Evolutionary conservation across 2,329 filamentous ascomycete genomes (phyloP), one percentile per base, ranked within the genome.

Genomic region (Scytalidium lignicola): DNA sequence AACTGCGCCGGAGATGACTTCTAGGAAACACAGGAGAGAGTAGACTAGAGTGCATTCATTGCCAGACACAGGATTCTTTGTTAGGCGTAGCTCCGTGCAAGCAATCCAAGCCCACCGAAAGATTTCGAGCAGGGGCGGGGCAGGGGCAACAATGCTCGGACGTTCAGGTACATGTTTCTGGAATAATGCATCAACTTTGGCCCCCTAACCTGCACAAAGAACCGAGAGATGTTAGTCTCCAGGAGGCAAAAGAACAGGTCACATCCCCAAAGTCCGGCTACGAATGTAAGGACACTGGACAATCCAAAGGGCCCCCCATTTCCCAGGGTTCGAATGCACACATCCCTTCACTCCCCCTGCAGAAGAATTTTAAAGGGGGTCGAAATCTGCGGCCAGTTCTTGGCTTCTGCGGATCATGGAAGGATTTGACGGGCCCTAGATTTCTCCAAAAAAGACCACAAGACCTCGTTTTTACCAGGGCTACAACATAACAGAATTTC

Each of bases 401-500:
- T 37, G 46, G 39, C 23, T 49, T 17, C 32, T 13, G 10, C 12
- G 40, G 44, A 50, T 47, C 49, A 48, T 54, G 43, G 46, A 43
- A 44, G 49, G 26, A 47, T 32, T 47, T 41, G 42, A 41, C 40
- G 43, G 41, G 48, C 49, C 32, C 20, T 26, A 41, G 37, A 46
- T 47, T 46, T 21, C 42, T 43, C 23, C 28, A 26, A 42, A 18
- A 29, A 29, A 48, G 44, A 48, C 39, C 50, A 56, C 51, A 57
- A 55, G 50, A 50, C 46, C 47, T 46, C 48, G 21, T 32, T 43
- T 51, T 53, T 62, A 58, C 6, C 58, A 61, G 55, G 59, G 56
- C 45, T 53, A 56, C 59, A 57, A 57, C 50, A 53, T 60, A 57
- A 62, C 51, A 41, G 45, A 54, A 55, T 54, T 52, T 51, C 56